Percentiles rank a stretch among this genome's conserved stretches.
These are phyloP conservation scores for Emiliania huxleyi DNA, from an alignment of 78 protist species.

Conservation along the genomic window DNA sequence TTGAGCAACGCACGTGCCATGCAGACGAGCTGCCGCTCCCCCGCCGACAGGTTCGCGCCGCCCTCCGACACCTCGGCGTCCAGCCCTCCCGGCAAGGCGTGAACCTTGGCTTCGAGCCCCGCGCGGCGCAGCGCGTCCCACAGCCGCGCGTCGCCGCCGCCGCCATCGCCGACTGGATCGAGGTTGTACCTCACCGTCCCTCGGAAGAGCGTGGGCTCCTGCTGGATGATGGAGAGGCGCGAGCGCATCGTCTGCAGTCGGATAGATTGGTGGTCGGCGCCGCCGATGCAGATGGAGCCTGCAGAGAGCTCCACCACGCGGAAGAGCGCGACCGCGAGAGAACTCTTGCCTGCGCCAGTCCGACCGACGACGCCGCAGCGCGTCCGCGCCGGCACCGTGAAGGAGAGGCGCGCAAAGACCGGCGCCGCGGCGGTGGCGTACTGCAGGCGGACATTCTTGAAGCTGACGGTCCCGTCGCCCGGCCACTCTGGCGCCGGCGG, in stretches of 20 bases:
- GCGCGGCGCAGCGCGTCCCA: slow-evolving; percentile 31
- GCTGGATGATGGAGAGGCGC: slow-evolving; percentile 24
- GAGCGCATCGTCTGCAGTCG: not conserved
- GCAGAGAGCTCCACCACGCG: slow-evolving; percentile 18
- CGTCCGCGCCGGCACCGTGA: not conserved
- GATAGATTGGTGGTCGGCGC: not conserved
- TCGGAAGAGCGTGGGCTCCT: slow-evolving; percentile 38
- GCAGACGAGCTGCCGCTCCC: slow-evolving; percentile 27
- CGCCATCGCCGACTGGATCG: slow-evolving; percentile 24
- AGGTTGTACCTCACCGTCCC: slow-evolving; percentile 55
- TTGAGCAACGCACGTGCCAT: slow-evolving; percentile 25
- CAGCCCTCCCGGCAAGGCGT: not conserved
- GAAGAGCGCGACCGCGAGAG: slow-evolving; percentile 32
- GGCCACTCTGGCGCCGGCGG: not conserved
- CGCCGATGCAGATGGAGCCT: slow-evolving; percentile 35
- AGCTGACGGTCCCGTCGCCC: not conserved
- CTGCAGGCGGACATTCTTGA: not conserved
- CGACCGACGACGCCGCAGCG: slow-evolving; percentile 51
- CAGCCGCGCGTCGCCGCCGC: not conserved
- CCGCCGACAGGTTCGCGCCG: slow-evolving; percentile 76
- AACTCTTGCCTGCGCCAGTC: slow-evolving; percentile 43
- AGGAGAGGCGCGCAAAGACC: not conserved
- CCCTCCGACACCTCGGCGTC: slow-evolving; percentile 8
- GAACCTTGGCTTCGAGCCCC: not conserved
- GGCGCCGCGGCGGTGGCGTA: not conserved